phyloP scores from a whole-genome alignment of 2,329 filamentous ascomycete genomes.

The Fusarium denticulatum region DNA sequence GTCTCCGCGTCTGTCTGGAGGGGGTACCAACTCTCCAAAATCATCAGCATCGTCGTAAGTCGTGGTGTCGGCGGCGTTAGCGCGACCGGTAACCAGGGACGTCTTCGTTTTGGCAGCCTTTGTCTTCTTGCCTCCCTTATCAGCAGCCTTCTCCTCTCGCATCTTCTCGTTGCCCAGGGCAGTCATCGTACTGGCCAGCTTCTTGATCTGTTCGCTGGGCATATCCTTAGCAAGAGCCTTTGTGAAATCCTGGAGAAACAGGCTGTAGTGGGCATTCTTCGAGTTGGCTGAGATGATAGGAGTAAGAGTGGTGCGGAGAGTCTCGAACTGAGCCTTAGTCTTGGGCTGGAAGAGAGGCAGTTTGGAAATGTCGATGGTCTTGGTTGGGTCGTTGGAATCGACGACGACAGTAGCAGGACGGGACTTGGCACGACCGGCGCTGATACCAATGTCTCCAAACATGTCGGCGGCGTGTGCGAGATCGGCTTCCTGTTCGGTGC shows the following conservation, averaged over 20 bases:
- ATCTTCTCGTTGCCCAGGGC: slow-evolving; percentile 96
- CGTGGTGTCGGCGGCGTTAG: slow-evolving; percentile 73
- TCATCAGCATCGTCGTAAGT: slow-evolving; percentile 78
- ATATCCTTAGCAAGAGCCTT: slow-evolving; percentile 90
- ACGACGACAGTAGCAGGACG: slow-evolving; percentile 73
- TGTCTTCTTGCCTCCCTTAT: slow-evolving; percentile 95
- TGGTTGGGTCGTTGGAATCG: slow-evolving; percentile 77
- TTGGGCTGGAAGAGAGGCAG: slow-evolving; percentile 89
- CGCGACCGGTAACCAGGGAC: slow-evolving; percentile 74
- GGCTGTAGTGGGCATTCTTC: slow-evolving; percentile 89
- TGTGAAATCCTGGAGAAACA: slow-evolving; percentile 91
- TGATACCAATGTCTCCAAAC: slow-evolving; percentile 79
- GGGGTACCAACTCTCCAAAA: slow-evolving; percentile 81
- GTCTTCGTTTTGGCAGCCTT: slow-evolving; percentile 98
- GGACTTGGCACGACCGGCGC: slow-evolving; percentile 72
- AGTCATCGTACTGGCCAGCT: slow-evolving; percentile 88
- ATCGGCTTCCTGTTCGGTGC: slow-evolving; percentile 87
- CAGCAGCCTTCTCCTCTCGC: slow-evolving; percentile 95
- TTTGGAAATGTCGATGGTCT: slow-evolving; percentile 81
- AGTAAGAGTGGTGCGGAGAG: slow-evolving; percentile 79
- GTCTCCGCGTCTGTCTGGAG: neutral
- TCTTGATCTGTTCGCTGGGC: slow-evolving; percentile 94
- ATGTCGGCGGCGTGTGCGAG: slow-evolving; percentile 91
- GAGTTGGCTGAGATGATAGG: slow-evolving; percentile 78
- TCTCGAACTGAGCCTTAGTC: slow-evolving; percentile 86